Evolutionary conservation across 768 basidiomycete species (phyloP), one percentile per base, ranked within the genome.

Genomic region (Termitomyces heimii): DNA sequence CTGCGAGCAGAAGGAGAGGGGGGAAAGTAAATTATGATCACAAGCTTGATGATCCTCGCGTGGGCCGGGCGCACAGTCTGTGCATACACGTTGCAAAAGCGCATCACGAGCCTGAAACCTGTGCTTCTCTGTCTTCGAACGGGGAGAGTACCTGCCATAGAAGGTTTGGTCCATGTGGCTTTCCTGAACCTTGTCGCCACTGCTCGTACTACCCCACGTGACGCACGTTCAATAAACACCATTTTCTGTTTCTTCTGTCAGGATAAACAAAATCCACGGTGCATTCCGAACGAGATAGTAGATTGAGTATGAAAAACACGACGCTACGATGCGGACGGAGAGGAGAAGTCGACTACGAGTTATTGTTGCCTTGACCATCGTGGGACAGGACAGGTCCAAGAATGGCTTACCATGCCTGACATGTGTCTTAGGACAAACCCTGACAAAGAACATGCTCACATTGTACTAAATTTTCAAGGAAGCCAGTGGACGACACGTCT

Each of bases 151-250:
- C 1, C n/a, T 35, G 51, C 51, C 37, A 52, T 28, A 40, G 37
- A 52, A 52, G 50, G 37, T n/a, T 40, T 4, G 50, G 37, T n/a
- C 51, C 51, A 52, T 52, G 26, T 52, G 51, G 51, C 14, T 18
- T 52, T 10, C 12, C 3, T 51, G 16, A 52, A 52, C 51, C 51
- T 52, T 52, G 51, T 52, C 37, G 51, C 51, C 51, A 52, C 51
- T 40, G 37, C 18, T 52, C 39, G 37, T 20, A 13, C 37, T 12
- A 18, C 48, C 50, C 28, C 51, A 28, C 22, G 42, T 40, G 51
- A 52, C 29, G 37, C 18, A 26, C 24, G 18, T 26, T 24, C 22
- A 37, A 9, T 32, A 39, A 37, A 37, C 16, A 39, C 20, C 20
- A 28, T 26, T 49, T 34, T 18, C 49, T 37, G 22, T 35, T 13